A percentile compares a stretch with the other conserved stretches of the same genome.
These are phyloP conservation scores for Excoecaria cochinchinensis DNA, from an alignment of 345 rosid species.

Conservation along the genomic window DNA sequence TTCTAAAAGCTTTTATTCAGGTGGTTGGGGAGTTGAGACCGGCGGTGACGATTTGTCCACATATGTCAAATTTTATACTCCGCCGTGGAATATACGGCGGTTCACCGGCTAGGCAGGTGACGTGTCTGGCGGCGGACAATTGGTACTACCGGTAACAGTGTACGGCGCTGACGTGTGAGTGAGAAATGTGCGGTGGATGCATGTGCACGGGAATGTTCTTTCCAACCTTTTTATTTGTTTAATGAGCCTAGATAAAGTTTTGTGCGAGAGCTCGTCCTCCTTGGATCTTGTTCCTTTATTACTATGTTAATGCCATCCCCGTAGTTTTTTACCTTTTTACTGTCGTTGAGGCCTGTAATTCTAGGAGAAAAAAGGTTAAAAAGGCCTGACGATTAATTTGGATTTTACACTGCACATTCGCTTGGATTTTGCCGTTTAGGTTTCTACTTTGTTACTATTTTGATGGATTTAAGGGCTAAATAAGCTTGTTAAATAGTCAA, in stretches of 20 bases:
- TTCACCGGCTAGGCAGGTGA: slow-evolving; percentile 44
- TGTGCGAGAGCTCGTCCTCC: too few species aligned
- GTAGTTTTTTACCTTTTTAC: too few species aligned
- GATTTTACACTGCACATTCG: too few species aligned
- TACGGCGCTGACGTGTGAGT: slow-evolving; percentile 34
- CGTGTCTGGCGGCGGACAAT: slow-evolving; percentile 36
- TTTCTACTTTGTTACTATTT: too few species aligned
- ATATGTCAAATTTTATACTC: slow-evolving; percentile 10
- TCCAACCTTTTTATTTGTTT: background rate
- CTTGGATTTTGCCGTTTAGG: too few species aligned
- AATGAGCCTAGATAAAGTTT: background rate
- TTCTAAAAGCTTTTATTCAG: background rate
- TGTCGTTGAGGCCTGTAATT: too few species aligned
- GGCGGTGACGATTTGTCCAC: slow-evolving; percentile 23
- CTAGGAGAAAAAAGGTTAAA: too few species aligned
- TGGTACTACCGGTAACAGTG: slow-evolving; percentile 33
- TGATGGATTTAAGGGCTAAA: too few species aligned
- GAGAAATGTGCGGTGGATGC: slow-evolving; percentile 39
- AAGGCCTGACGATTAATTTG: too few species aligned
- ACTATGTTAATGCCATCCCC: too few species aligned
- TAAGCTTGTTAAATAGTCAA: too few species aligned
- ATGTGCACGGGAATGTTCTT: slow-evolving; percentile 49
- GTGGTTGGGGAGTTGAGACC: slow-evolving; percentile 5
- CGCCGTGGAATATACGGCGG: slow-evolving; percentile 22
- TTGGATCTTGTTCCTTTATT: too few species aligned